Conservation (phyloP, 2,329 filamentous ascomycete genomes). For the Blastomyces gilchristii region DNA sequence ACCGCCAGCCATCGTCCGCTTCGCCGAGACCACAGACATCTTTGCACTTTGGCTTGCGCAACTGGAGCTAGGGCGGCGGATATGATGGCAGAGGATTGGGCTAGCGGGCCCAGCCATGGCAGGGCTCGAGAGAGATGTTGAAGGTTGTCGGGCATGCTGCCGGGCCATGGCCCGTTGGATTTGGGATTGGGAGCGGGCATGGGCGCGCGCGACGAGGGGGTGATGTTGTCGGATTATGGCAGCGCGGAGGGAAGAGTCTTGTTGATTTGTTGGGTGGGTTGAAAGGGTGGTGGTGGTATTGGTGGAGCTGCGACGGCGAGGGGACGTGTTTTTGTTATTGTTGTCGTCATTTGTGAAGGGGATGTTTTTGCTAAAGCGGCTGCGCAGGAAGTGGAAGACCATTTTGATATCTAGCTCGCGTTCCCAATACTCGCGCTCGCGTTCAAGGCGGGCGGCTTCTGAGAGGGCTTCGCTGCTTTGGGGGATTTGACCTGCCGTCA, state of each 20-base stretch:
- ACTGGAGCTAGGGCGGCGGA: slow-evolving; percentile 48
- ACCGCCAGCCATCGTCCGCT: slow-evolving; percentile 44
- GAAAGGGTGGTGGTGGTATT: slow-evolving; percentile 29
- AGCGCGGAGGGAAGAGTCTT: slow-evolving; percentile 63
- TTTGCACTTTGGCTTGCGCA: slow-evolving; percentile 83
- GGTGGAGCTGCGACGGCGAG: slow-evolving; percentile 16
- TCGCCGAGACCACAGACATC: slow-evolving; percentile 56
- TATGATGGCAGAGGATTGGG: slow-evolving; percentile 35
- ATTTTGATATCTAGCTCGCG: slow-evolving; percentile 81
- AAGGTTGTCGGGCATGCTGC: slow-evolving; percentile 21
- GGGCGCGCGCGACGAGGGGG: slow-evolving; percentile 60
- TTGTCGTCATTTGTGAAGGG: slow-evolving; percentile 32
- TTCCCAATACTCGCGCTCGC: slow-evolving; percentile 76
- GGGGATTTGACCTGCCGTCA: slow-evolving; percentile 6
- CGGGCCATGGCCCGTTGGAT: slow-evolving; percentile 7
- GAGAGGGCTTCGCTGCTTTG: slow-evolving; percentile 26
- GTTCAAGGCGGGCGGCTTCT: slow-evolving; percentile 37
- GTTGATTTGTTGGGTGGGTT: slow-evolving; percentile 40
- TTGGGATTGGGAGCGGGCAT: slow-evolving; percentile 37
- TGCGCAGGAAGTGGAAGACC: slow-evolving; percentile 78
- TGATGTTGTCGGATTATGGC: slow-evolving; percentile 83
- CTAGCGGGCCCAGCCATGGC: slow-evolving; percentile 6
- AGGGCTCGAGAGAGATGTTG: slow-evolving; percentile 3
- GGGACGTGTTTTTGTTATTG: slow-evolving; percentile 24
- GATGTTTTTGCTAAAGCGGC: slow-evolving; percentile 52